Base-by-base conservation (phyloP, 129 eudicot species). In the Erigeron canadensis region DNA sequence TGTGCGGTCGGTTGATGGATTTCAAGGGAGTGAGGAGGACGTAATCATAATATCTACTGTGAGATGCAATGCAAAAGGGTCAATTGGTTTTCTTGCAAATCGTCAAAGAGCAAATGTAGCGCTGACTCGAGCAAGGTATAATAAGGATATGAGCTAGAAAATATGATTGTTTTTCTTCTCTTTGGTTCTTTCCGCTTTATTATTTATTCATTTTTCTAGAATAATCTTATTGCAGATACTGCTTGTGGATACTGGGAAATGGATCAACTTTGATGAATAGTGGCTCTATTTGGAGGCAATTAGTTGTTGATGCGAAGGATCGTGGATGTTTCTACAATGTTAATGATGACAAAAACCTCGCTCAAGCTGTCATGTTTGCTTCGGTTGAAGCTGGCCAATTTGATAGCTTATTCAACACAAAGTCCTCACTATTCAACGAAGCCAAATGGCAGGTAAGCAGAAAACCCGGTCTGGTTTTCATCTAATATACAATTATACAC, bases 1-100 rank as follows among this genome's bases (percentile, higher is more conserved):
- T n/a, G 86, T 91, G 9, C 76, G 87, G 2, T 77, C 95, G 0
- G 81, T 91, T 47, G 95, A 91, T 72, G 95, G 92, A 5, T 87
- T 91, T 68, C 95, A 87, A 80, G 91, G 92, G 43, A 88, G 88
- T 8, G 95, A 87, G 71, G 85, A 88, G 71, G 97, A 86, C 63
- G 80, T 87, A 1, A 88, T 91, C 44, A 84, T 91, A 19, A 77
- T 91, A 28, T 87, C 97, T 0, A 86, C 92, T 0, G 95, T 86
- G 6, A 62, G 95, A 46, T 84, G 79, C 47, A 91, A 91, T 55
- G 21, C 19, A 5, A 63, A 28, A 12, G 92, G 92, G 45, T 84
- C 84, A 0, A 64, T 87, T 46, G 97, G 97, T 15, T 88, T 91
- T 56, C 81, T 86, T 58, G 74, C 81, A 8, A 84, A 78, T 21